Conservation (phyloP, 164 flowering plant species). For the Vitis amurensis region DNA sequence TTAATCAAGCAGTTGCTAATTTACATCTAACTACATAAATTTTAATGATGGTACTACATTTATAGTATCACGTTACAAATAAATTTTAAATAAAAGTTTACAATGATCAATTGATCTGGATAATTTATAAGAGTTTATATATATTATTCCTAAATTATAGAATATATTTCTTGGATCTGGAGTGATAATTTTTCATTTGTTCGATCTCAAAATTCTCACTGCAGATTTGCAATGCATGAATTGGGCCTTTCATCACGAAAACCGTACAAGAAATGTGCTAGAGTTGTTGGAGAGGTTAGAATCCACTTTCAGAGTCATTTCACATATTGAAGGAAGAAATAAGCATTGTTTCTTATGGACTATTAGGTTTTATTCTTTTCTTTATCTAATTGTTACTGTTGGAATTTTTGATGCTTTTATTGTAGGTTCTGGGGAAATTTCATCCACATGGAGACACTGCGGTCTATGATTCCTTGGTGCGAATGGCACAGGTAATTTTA, state of each 20-base stretch:
- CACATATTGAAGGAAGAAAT: not conserved
- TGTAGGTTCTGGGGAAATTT: constrained; percentile 91
- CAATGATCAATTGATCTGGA: too few species aligned
- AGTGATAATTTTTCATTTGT: not conserved
- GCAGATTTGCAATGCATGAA: constrained; percentile 98
- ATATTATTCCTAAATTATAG: too few species aligned
- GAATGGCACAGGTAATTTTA: constrained; percentile 91
- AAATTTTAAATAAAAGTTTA: too few species aligned
- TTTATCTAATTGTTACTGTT: not conserved
- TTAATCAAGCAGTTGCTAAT: too few species aligned
- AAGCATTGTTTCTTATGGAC: not conserved
- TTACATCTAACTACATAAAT: too few species aligned
- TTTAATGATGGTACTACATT: too few species aligned
- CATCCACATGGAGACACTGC: constrained; percentile 98
- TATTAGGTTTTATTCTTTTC: not conserved
- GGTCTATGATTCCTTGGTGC: constrained; percentile 89
- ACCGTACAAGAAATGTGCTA: constrained; percentile 94
- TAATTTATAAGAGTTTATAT: too few species aligned
- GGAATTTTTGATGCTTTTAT: constrained; percentile 3
- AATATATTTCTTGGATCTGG: not conserved
- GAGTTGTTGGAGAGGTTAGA: constrained; percentile 92
- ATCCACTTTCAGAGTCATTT: not conserved
- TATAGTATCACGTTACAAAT: too few species aligned
- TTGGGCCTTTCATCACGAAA: constrained; percentile 87
- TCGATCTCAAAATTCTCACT: constrained; percentile 8